Evolutionary conservation across 2,329 filamentous ascomycete species (phyloP).

Genomic region (Beauveria sp.): DNA sequence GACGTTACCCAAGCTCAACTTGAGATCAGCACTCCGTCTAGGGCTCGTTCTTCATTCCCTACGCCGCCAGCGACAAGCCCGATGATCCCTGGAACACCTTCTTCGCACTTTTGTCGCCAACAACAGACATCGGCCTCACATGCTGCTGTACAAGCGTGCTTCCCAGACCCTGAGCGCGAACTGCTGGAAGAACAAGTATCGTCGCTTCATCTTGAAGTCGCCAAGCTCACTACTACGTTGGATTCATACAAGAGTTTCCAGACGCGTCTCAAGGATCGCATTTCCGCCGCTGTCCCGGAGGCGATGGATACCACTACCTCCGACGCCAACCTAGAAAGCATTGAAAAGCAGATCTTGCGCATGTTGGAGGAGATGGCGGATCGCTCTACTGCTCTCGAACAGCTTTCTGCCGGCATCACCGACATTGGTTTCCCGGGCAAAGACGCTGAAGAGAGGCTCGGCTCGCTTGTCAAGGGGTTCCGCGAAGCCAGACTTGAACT

Average conservation of each 20-base stretch:
- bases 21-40: constrained; percentile 43
- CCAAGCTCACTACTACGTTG: constrained; percentile 39
- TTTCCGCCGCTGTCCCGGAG: constrained; percentile 19
- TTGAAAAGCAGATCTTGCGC: constrained; percentile 36
- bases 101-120: constrained; percentile 17
- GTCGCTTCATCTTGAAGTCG: constrained; percentile 40
- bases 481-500: constrained; percentile 52
- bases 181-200: constrained; percentile 38
- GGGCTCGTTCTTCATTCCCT: constrained; percentile 39
- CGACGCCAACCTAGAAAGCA: constrained; percentile 16
- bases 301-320: constrained; percentile 10
- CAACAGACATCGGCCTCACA: constrained; percentile 20
- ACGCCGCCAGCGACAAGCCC: constrained; percentile 51
- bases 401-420: constrained; percentile 38
- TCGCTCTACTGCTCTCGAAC: constrained; percentile 37
- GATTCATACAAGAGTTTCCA: constrained; percentile 39
- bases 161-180: constrained; percentile 36
- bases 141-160: constrained; percentile 31
- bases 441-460: constrained; percentile 41
- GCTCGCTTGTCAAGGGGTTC: constrained; percentile 41
- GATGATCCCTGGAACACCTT: constrained; percentile 29
- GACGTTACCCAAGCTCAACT: constrained; percentile 45
- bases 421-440: constrained; percentile 43
- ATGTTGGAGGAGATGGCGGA: constrained; percentile 41
- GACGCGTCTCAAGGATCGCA: constrained; percentile 27